Evolutionary conservation across 2,329 filamentous ascomycete species (phyloP).

Genomic region (Fusarium nodosum): DNA sequence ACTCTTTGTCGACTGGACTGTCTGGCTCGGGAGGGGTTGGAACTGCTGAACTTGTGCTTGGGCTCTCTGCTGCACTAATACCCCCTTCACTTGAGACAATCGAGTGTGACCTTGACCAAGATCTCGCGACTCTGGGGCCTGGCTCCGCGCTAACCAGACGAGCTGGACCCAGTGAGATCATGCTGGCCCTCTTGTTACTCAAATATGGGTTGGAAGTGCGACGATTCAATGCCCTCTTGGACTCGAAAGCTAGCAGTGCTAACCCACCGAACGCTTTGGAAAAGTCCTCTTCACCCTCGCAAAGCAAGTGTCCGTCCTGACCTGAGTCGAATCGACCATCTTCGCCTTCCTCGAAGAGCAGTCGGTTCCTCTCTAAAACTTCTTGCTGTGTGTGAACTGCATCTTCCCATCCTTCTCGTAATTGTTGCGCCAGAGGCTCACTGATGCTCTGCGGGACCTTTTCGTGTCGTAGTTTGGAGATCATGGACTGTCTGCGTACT

Average conservation of each 20-base stretch:
- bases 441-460: slow-evolving; percentile 49
- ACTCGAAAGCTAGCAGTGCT: slow-evolving; percentile 52
- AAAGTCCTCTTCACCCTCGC: slow-evolving; percentile 50
- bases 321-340: slow-evolving; percentile 42
- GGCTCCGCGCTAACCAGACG: slow-evolving; percentile 43
- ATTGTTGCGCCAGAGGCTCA: slow-evolving; percentile 54
- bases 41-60: slow-evolving; percentile 53
- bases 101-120: slow-evolving; percentile 50
- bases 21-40: slow-evolving; percentile 57
- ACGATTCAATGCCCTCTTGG: slow-evolving; percentile 44
- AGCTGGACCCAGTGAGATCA: slow-evolving; percentile 41
- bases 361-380: slow-evolving; percentile 56
- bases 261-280: slow-evolving; percentile 56
- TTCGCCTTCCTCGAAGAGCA: slow-evolving; percentile 49
- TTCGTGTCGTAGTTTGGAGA: slow-evolving; percentile 54
- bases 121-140: slow-evolving; percentile 35
- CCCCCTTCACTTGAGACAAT: slow-evolving; percentile 56
- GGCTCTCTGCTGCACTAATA: slow-evolving; percentile 55
- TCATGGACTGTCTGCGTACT: slow-evolving; percentile 53
- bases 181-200: slow-evolving; percentile 45
- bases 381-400: slow-evolving; percentile 52
- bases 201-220: slow-evolving; percentile 37
- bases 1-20: slow-evolving; percentile 51
- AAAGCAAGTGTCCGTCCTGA: slow-evolving; percentile 29
- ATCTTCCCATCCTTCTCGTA: slow-evolving; percentile 58